Conservation (phyloP, 495 filamentous ascomycete genomes). For the Daldinia vernicosa region DNA sequence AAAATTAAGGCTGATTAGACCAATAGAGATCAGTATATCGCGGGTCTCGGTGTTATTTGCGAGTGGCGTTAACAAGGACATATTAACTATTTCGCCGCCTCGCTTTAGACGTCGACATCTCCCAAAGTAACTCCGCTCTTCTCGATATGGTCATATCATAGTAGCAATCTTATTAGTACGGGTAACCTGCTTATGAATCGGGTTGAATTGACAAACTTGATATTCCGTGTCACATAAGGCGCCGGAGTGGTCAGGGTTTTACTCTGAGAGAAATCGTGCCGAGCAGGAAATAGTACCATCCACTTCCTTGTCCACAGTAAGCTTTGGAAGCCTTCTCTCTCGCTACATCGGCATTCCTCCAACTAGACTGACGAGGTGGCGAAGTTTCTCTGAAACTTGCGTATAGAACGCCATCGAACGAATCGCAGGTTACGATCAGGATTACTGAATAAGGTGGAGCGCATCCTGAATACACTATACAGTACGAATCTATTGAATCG, state of each 20-base stretch:
- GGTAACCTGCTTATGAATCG: background rate
- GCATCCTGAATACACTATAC: background rate
- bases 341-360: background rate
- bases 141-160: slow-evolving; percentile 1
- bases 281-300: background rate
- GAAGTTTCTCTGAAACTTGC: background rate
- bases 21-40: slow-evolving; percentile 15
- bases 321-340: background rate
- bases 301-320: background rate
- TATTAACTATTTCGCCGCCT: slow-evolving; percentile 7
- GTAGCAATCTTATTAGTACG: slow-evolving; percentile 2
- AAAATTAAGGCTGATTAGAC: slow-evolving; percentile 26
- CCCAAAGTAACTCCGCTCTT: background rate
- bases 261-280: background rate
- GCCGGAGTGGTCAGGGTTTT: background rate
- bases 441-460: background rate
- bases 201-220: background rate
- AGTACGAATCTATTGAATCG: background rate
- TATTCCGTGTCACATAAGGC: background rate
- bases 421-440: background rate
- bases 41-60: background rate
- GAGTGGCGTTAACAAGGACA: slow-evolving; percentile 1
- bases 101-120: slow-evolving; percentile 1
- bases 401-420: background rate
- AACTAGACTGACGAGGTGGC: background rate